phyloP scores from a whole-genome alignment of 2,329 filamentous ascomycete genomes.

The Penicillium crustosum region DNA sequence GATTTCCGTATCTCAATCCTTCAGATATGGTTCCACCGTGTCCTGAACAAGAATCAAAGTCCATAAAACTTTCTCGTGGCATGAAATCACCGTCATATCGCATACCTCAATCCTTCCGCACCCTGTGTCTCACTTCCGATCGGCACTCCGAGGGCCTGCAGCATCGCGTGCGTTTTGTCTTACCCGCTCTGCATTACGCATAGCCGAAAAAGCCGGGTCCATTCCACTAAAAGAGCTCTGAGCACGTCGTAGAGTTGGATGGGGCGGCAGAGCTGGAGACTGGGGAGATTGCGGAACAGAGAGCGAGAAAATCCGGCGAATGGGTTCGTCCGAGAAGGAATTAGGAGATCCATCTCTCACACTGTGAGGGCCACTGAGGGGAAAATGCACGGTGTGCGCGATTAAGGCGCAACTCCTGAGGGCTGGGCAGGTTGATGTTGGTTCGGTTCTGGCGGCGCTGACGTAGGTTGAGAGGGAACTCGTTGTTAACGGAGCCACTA shows the following conservation, averaged over 20 bases:
- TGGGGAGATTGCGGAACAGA: background rate
- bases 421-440: background rate
- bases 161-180: background rate
- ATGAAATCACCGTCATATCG: background rate
- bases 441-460: slow-evolving; percentile 1
- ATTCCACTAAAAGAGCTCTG: slow-evolving; percentile 10
- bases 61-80: background rate
- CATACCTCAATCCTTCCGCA: background rate
- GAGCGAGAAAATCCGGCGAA: background rate
- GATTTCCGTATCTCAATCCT: background rate
- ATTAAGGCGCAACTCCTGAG: background rate
- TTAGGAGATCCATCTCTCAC: slow-evolving; percentile 5
- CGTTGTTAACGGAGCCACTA: slow-evolving; percentile 9
- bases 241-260: slow-evolving; percentile 1
- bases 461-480: background rate
- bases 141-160: background rate
- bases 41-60: background rate
- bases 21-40: background rate
- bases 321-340: background rate
- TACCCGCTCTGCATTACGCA: background rate
- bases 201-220: slow-evolving; percentile 1
- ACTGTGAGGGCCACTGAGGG: background rate
- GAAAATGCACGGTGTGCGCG: background rate
- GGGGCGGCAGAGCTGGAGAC: background rate
- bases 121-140: background rate